A percentile compares a stretch with the other conserved stretches of the same genome.
These are phyloP conservation scores for Blastobotrys chiropterorum DNA, from an alignment of 805 yeast genomes.

Conservation along the genomic window DNA sequence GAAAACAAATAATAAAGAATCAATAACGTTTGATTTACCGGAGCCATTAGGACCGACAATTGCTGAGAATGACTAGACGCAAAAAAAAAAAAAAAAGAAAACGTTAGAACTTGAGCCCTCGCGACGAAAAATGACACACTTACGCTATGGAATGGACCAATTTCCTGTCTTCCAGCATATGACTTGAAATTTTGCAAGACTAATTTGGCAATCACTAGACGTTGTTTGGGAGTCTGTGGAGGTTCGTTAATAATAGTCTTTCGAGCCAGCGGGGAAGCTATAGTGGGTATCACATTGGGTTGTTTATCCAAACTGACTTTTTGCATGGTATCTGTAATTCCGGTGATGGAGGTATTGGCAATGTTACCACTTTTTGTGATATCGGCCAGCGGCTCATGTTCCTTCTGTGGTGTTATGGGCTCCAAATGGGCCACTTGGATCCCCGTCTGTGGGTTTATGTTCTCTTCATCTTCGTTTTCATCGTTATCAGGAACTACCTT, in stretches of 20 bases:
- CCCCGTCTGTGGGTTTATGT: neutral
- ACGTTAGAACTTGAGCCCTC: no score
- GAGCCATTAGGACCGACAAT: slow-evolving; percentile 99
- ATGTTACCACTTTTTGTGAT: slow-evolving; percentile 2
- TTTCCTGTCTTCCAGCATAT: slow-evolving; percentile 85
- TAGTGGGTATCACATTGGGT: neutral
- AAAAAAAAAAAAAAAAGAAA: no score
- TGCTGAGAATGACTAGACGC: slow-evolving; percentile 73
- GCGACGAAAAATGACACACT: no score
- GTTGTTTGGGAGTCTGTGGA: slow-evolving; percentile 19
- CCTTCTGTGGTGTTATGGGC: slow-evolving; percentile 9
- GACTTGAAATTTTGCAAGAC: slow-evolving; percentile 86
- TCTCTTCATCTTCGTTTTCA: slow-evolving; percentile 2
- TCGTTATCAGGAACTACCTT: neutral
- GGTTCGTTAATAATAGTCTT: neutral
- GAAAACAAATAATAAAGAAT: slow-evolving; percentile 90
- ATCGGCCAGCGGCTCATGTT: slow-evolving; percentile 3
- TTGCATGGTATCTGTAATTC: neutral
- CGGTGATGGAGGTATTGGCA: neutral
- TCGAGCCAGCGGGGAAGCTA: neutral
- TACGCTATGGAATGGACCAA: slow-evolving; percentile 80
- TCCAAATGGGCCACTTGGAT: slow-evolving; percentile 18
- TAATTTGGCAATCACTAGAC: slow-evolving; percentile 71
- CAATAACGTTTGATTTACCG: slow-evolving; percentile 96
- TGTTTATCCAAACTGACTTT: slow-evolving; percentile 4